Base-by-base conservation (phyloP, 768 basidiomycete genomes). In the Dendrothele bispora region DNA sequence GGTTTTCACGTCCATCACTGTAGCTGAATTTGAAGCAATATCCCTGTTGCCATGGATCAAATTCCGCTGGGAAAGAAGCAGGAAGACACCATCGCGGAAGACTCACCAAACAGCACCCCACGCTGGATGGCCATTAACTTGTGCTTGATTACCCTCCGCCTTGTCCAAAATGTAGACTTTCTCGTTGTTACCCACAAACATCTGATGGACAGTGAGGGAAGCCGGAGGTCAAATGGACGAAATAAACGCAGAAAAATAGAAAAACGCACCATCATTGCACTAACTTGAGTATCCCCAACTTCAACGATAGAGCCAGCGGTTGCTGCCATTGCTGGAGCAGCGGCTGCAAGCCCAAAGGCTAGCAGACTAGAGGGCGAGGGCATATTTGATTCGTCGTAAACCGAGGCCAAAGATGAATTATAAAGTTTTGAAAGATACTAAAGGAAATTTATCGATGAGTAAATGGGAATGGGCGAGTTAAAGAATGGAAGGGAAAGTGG, bases 161-260 rank as follows among this genome's bases (percentile, higher is more conserved):
- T 97, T 97, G 73, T 97, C 93, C n/a, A 94, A 69, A 18, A 94
- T 87, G 67, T 94, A 95, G 27, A 95, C 86, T 62, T 83, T 90
- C 55, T 90, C 71, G 6, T 77, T 70, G 53, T 85, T 88, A 26
- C 88, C 91, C 43, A 93, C 67, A 63, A 93, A 91, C 80, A 88
- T 82, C 88, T 87, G 59, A 14, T 37, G n/a, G 26, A 14, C 7
- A 40, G 28, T 17, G 18, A 38, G 41, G 32, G 24, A 46, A 48
- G 14, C 30, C 22, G 37, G 21, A n/a, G n/a, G n/a, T n/a, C n/a
- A n/a, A n/a, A n/a, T n/a, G n/a, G n/a, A n/a, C n/a, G n/a, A 42
- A 38, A 32, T 47, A 30, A 14, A 20, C 35, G 35, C 4, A 21
- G 21, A n/a, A 26, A 26, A 29, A 30, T 60, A 66, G 46, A 32